Conservation (phyloP, 768 basidiomycete species). For the Jaapia argillacea region DNA sequence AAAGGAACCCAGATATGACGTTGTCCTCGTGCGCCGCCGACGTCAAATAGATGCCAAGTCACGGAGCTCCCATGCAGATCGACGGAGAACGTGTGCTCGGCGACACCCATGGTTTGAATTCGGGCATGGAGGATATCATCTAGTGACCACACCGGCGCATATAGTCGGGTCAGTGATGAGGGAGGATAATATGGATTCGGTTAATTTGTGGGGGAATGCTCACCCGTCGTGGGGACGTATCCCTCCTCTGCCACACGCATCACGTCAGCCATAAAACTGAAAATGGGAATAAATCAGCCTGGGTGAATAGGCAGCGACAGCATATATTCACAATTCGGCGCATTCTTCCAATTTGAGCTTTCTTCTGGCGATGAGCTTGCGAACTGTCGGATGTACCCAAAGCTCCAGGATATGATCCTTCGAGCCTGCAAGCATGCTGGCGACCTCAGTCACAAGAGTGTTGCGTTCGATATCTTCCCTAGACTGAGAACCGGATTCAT, state of each 20-base stretch:
- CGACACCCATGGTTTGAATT: conserved; percentile 70
- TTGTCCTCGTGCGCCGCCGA: conserved; percentile 59
- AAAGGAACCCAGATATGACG: conserved; percentile 77
- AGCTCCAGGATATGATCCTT: conserved; percentile 48
- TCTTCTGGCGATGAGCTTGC: conserved; percentile 41
- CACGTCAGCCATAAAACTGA: conserved; percentile 61
- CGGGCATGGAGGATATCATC: conserved; percentile 76
- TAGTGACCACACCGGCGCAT: conserved; percentile 15
- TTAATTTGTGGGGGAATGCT: conserved; percentile 5
- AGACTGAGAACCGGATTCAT: background rate
- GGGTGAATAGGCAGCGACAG: conserved; percentile 5
- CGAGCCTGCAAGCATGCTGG: conserved; percentile 38
- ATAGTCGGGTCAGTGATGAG: background rate
- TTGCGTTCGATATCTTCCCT: conserved; percentile 18
- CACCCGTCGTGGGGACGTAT: conserved; percentile 65
- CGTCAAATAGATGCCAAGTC: conserved; percentile 76
- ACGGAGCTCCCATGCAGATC: conserved; percentile 51
- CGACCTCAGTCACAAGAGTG: conserved; percentile 26
- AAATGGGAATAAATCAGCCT: background rate
- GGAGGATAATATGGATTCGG: conserved; percentile 3
- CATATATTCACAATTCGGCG: conserved; percentile 51
- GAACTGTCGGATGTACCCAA: conserved; percentile 64
- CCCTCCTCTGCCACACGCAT: conserved; percentile 57
- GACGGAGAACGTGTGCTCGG: conserved; percentile 67
- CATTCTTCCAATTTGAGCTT: conserved; percentile 68